Base-by-base conservation (phyloP, 345 rosid genomes). In the Hibiscus mutabilis region DNA sequence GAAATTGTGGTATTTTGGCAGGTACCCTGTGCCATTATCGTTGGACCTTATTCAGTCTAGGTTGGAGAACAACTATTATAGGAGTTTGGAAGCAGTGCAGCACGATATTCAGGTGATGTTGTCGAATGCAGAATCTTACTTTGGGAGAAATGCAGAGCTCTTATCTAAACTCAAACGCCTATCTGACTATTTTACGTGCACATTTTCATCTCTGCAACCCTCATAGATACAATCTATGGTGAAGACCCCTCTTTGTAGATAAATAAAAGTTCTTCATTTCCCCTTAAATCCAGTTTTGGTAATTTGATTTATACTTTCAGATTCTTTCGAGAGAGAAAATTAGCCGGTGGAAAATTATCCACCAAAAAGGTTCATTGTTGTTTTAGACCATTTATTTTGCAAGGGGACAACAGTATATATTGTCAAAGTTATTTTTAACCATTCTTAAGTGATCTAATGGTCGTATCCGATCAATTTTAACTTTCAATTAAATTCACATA, bases 11-110 rank as follows among this genome's bases (percentile, higher is more conserved):
- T 24, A 18, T 71, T 60, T 70, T 71, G 72, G 76, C 88, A 95
- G 99, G 91, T 90, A 84, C 67, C 94, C 99, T 3, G 98, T 89
- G 65, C 99, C 99, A 9, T 35, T 95, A 71, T 82, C 96, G 56
- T 83, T 90, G 21, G 96, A 86, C 47, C 75, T 87, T 73, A 90
- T 92, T 66, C 84, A 81, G 58, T 73, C 82, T 14, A 86, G 99
- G 83, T 81, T 95, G 77, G 92, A 89, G 75, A 90, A 89, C 84
- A 84, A 81, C 84, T 95, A 90, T 72, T 92, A 92, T 78, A 80
- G 98, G 76, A 85, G 86, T 79, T 27, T 90, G 75, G 96, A 88
- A 64, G 96, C 96, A 15, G 65, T 86, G 83, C 78, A 85, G 75
- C 98, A 92, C 55, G 99, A 95, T 74, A 61, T 95, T 58, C 18